phyloP scores from a whole-genome alignment of 1,284 basidiomycete genomes.

The Neonothopanus nambi region DNA sequence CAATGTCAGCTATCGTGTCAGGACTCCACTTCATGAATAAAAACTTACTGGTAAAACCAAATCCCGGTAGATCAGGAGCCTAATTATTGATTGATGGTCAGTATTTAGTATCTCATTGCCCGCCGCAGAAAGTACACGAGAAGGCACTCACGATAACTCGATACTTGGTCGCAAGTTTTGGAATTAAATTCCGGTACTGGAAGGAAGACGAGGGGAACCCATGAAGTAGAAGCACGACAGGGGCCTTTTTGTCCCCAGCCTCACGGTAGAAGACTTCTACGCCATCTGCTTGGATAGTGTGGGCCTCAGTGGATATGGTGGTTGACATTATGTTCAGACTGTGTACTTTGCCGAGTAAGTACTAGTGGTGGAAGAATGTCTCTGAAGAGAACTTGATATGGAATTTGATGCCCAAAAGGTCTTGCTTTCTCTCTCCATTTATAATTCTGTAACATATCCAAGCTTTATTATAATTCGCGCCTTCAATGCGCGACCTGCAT shows the following conservation, averaged over 20 bases:
- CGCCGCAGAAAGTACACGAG: not conserved
- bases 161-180: slow-evolving; percentile 39
- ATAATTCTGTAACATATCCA: no score
- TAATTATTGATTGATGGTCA: slow-evolving; percentile 9
- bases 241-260: slow-evolving; percentile 32
- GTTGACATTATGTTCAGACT: not conserved
- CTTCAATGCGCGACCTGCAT: no score
- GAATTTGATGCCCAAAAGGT: no score
- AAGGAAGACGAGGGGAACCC: slow-evolving; percentile 49
- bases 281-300: slow-evolving; percentile 31
- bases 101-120: not conserved
- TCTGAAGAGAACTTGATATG: no score
- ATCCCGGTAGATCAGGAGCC: slow-evolving; percentile 51
- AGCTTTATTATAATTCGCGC: no score
- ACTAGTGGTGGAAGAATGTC: no score
- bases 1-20: not conserved
- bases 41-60: slow-evolving; percentile 41
- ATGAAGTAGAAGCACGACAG: slow-evolving; percentile 46
- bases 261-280: slow-evolving; percentile 45
- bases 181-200: slow-evolving; percentile 50
- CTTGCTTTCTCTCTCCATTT: no score
- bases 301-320: not conserved
- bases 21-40: not conserved
- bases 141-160: slow-evolving; percentile 34
- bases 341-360: not conserved